Evolutionary conservation across 176 grass and related monocot species (phyloP).

Genomic region (Aegilops speltoides): DNA sequence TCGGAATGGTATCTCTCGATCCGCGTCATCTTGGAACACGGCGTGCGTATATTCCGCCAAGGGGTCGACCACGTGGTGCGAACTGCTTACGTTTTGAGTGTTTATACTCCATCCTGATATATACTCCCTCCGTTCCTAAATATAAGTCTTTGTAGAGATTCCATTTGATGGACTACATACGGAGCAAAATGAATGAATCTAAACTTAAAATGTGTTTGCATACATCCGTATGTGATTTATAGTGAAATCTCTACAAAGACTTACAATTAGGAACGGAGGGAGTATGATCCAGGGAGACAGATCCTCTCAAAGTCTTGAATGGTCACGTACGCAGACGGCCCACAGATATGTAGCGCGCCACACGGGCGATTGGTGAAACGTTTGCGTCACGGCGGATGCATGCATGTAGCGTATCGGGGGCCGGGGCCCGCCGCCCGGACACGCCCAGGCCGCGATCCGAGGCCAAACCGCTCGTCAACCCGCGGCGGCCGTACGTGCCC

Average conservation of each 20-base stretch:
- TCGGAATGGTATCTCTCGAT: neutral
- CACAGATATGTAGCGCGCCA: neutral
- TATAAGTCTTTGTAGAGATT: too few species aligned
- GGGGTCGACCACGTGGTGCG: too few species aligned
- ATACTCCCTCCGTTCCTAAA: too few species aligned
- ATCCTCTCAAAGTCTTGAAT: neutral
- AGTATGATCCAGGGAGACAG: too few species aligned
- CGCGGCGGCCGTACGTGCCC: neutral
- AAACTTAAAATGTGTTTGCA: too few species aligned
- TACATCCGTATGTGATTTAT: too few species aligned
- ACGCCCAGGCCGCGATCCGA: neutral
- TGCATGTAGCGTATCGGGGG: neutral
- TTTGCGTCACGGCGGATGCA: slow-evolving; percentile 9
- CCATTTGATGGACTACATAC: too few species aligned
- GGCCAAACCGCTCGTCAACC: neutral
- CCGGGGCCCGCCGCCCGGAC: neutral
- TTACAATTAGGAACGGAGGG: too few species aligned
- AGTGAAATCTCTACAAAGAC: too few species aligned
- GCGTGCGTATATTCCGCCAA: too few species aligned
- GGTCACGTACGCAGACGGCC: neutral
- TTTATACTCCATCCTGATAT: too few species aligned
- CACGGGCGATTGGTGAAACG: slow-evolving; percentile 32
- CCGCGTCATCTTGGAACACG: neutral
- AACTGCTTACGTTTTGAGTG: neutral
- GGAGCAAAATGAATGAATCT: too few species aligned